Percentiles rank a stretch among this genome's conserved stretches.
phyloP scores from a whole-genome alignment of 345 rosid species.

The Nasturtium officinale region DNA sequence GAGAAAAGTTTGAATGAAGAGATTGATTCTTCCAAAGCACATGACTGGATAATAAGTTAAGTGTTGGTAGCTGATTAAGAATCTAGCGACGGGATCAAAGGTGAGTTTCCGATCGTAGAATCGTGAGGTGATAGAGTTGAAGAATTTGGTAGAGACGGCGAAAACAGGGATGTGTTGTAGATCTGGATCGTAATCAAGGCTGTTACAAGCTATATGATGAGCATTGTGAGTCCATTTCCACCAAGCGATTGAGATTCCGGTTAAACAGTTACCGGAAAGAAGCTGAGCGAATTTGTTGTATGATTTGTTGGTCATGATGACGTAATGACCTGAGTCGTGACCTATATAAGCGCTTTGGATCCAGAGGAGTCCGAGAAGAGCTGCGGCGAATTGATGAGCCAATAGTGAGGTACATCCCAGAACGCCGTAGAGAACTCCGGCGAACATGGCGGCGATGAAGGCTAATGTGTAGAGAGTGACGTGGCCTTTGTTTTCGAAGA shows the following conservation, averaged over 20 bases:
- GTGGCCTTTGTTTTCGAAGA: conserved; percentile 83
- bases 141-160: conserved; percentile 74
- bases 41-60: conserved; percentile 87
- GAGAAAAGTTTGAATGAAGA: conserved; percentile 73
- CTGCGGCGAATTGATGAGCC: conserved; percentile 65
- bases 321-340: conserved; percentile 94
- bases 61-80: conserved; percentile 82
- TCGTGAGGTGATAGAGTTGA: conserved; percentile 57
- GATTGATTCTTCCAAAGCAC: conserved; percentile 77
- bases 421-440: conserved; percentile 65
- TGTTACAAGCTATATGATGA: conserved; percentile 90
- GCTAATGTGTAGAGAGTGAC: conserved; percentile 50
- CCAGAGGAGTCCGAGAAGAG: conserved; percentile 76
- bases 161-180: conserved; percentile 94
- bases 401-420: conserved; percentile 51
- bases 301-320: conserved; percentile 57
- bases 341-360: conserved; percentile 84
- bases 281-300: conserved; percentile 70
- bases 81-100: conserved; percentile 70
- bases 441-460: conserved; percentile 50
- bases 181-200: conserved; percentile 94
- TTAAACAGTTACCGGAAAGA: conserved; percentile 77
- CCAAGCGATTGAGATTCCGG: conserved; percentile 98
- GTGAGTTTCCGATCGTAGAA: conserved; percentile 68
- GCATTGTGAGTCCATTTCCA: conserved; percentile 99